These are phyloP conservation scores for Liriodendron chinense DNA, from an alignment of 164 flowering plant species.

Conservation along the genomic window DNA sequence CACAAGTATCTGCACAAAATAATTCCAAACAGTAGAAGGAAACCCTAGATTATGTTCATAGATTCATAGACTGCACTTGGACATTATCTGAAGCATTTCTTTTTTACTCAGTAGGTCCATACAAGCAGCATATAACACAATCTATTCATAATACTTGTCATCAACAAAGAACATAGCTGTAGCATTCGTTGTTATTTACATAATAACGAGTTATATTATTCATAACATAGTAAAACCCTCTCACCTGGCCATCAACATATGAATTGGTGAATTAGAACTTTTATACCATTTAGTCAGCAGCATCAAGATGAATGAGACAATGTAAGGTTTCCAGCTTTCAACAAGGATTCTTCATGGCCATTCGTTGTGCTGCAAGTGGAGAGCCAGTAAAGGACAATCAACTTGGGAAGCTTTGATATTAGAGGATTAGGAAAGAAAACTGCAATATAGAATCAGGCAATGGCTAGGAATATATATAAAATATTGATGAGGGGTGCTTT, in stretches of 20 bases:
- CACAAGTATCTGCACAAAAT: no score
- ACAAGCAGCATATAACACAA: no score
- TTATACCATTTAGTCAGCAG: background rate
- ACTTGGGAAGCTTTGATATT: background rate
- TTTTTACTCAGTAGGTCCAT: no score
- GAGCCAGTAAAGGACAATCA: background rate
- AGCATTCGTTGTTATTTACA: slow-evolving; percentile 7
- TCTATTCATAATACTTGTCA: no score
- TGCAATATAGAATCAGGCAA: background rate
- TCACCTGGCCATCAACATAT: background rate
- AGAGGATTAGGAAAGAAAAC: background rate
- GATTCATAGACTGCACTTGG: no score
- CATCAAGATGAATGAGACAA: background rate
- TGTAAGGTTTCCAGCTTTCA: slow-evolving; percentile 26
- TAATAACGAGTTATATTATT: background rate
- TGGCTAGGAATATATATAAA: background rate
- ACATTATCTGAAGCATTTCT: no score
- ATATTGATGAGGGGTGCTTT: slow-evolving; percentile 4
- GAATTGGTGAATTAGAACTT: background rate
- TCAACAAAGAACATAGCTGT: background rate
- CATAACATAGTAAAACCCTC: background rate
- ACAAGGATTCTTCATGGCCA: slow-evolving; percentile 15
- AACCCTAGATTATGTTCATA: no score
- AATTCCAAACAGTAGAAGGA: no score
- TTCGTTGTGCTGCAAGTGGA: slow-evolving; percentile 11